Conservation (phyloP, 1,139 yeast genomes). For the Nadsonia starkeyi-henricii region DNA sequence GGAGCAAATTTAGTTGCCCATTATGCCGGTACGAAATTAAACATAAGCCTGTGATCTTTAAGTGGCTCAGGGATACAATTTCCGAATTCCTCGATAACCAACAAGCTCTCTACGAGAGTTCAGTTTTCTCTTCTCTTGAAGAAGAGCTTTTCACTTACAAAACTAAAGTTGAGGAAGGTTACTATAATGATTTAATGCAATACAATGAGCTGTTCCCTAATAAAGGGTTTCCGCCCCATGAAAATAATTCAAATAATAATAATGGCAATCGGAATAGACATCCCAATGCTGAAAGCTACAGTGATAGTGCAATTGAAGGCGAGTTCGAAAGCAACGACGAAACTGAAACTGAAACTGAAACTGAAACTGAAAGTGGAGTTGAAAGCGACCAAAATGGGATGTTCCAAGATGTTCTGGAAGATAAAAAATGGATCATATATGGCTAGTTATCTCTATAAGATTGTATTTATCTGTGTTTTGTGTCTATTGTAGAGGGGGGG, state of each 20-base stretch:
- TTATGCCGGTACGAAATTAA: background rate
- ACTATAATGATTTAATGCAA: background rate
- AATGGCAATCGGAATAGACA: no score
- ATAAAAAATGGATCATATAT: background rate
- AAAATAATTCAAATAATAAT: no score
- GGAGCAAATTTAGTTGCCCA: background rate
- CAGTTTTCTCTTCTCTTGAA: background rate
- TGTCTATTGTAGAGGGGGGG: no score
- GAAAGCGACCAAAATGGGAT: background rate
- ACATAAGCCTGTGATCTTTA: background rate
- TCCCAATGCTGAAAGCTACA: no score
- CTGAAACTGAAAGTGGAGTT: background rate
- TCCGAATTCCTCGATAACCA: background rate
- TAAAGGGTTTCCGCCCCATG: background rate
- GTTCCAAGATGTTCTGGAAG: background rate
- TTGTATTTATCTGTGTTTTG: no score
- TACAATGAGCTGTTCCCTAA: background rate
- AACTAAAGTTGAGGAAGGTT: background rate
- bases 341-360: background rate
- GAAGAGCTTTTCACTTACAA: background rate
- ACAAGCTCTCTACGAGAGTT: background rate
- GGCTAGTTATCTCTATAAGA: background rate
- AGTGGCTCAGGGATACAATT: background rate
- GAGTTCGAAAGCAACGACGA: background rate
- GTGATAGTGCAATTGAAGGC: no score